Evolutionary conservation across 768 basidiomycete genomes (phyloP).

Genomic region (Phallus indusiatus): DNA sequence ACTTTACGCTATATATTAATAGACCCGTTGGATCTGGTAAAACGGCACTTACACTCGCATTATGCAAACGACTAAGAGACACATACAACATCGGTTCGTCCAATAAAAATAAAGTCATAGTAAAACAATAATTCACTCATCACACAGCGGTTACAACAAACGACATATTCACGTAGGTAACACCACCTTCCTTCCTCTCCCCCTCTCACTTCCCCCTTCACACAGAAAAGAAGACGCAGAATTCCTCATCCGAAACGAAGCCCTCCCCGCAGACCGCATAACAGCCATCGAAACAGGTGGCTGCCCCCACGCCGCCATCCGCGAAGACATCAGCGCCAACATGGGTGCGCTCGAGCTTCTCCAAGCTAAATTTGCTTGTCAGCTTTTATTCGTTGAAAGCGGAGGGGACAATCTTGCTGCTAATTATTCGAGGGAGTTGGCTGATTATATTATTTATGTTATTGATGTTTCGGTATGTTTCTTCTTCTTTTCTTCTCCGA

Average conservation of each 20-base stretch:
- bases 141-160: constrained; percentile 87
- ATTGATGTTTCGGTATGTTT: constrained; percentile 70
- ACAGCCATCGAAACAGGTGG: constrained; percentile 97
- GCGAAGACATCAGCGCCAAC: constrained; percentile 97
- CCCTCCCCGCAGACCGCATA: constrained; percentile 76
- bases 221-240: constrained; percentile 79
- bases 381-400: constrained; percentile 89
- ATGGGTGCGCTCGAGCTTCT: constrained; percentile 92
- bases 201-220: neutral
- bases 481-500: neutral
- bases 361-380: constrained; percentile 83
- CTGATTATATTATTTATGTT: constrained; percentile 95
- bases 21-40: constrained; percentile 99
- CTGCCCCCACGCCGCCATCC: constrained; percentile 96
- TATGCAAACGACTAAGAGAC: constrained; percentile 72
- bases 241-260: constrained; percentile 88
- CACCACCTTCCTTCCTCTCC: neutral
- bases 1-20: neutral
- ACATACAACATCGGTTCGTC: constrained; percentile 83
- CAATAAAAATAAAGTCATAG: too few relatives aligned
- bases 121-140: too few relatives aligned
- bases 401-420: constrained; percentile 97
- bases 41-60: constrained; percentile 84
- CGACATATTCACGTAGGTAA: constrained; percentile 78
- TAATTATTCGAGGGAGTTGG: constrained; percentile 92